Evolutionary conservation across 2,329 filamentous ascomycete species (phyloP).

Genomic region (Phyllosticta citriasiana): DNA sequence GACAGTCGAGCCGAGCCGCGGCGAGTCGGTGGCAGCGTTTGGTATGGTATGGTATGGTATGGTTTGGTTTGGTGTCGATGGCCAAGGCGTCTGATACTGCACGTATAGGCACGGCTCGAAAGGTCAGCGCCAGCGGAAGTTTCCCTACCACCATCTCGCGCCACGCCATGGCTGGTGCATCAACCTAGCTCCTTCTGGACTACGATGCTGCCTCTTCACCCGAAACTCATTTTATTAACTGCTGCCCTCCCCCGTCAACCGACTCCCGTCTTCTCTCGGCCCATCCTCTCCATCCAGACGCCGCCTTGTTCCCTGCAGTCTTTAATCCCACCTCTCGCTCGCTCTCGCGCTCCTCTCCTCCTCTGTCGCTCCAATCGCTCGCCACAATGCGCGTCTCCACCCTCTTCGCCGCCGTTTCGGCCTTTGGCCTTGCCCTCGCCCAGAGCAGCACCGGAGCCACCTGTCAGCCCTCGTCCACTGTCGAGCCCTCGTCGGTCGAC

Average conservation of each 20-base stretch:
- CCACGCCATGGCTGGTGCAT: neutral
- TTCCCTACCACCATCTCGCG: neutral
- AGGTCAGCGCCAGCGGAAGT: neutral
- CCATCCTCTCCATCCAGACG: neutral
- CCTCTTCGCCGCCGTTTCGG: slow-evolving; percentile 3
- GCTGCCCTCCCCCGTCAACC: slow-evolving; percentile 2
- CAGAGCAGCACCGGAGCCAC: neutral
- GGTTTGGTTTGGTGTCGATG: neutral
- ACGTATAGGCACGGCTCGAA: neutral
- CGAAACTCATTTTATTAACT: slow-evolving; percentile 10
- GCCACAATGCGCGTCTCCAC: slow-evolving; percentile 10
- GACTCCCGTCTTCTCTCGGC: slow-evolving; percentile 1
- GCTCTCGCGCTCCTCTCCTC: neutral
- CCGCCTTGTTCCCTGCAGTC: slow-evolving; percentile 2
- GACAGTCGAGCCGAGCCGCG: slow-evolving; percentile 8
- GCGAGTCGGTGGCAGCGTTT: neutral
- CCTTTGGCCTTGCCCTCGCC: slow-evolving; percentile 7
- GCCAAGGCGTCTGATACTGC: slow-evolving; percentile 2
- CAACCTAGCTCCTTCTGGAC: slow-evolving; percentile 10
- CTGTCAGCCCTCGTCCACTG: neutral
- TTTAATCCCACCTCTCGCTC: neutral
- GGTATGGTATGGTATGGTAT: too few species aligned
- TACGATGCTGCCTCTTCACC: slow-evolving; percentile 9
- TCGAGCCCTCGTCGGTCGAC: slow-evolving; percentile 29
- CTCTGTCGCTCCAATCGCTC: neutral